These are phyloP conservation scores for Neurospora sp. DNA, from an alignment of 495 filamentous ascomycete genomes.

Conservation along the genomic window DNA sequence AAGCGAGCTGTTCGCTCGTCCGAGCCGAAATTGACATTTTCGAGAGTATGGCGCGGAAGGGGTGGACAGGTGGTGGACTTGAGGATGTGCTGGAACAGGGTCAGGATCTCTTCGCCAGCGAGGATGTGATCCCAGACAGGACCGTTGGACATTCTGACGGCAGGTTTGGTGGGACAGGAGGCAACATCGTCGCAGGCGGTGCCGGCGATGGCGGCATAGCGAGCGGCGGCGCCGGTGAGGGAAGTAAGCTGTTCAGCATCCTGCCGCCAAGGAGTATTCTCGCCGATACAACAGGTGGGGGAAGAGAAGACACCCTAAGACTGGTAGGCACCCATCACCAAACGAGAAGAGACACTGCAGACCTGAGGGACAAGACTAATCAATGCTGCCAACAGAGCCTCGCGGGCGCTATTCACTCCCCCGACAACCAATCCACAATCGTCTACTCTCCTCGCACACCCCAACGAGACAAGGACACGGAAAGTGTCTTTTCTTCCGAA, in stretches of 20 bases:
- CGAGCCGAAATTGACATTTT: constrained; percentile 58
- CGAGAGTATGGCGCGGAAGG: constrained; percentile 51
- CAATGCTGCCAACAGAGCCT: constrained; percentile 38
- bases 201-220: constrained; percentile 6
- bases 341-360: constrained; percentile 23
- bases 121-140: constrained; percentile 9
- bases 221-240: constrained; percentile 20
- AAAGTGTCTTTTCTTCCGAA: constrained; percentile 40
- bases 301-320: constrained; percentile 15
- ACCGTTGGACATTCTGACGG: constrained; percentile 7
- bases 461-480: constrained; percentile 23
- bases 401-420: constrained; percentile 22
- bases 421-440: not conserved
- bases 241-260: constrained; percentile 46
- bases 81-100: constrained; percentile 51
- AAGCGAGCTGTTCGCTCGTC: constrained; percentile 49
- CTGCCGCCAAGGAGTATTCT: constrained; percentile 46
- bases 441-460: not conserved
- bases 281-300: constrained; percentile 19
- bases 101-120: constrained; percentile 48
- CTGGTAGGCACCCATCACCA: constrained; percentile 15
- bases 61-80: constrained; percentile 52
- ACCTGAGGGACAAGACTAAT: constrained; percentile 31
- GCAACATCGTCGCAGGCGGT: constrained; percentile 12
- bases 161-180: constrained; percentile 2